Percentiles rank a stretch among this genome's conserved stretches.
Conservation (phyloP, 1,284 basidiomycete species). For the Porphyrellus sp. region DNA sequence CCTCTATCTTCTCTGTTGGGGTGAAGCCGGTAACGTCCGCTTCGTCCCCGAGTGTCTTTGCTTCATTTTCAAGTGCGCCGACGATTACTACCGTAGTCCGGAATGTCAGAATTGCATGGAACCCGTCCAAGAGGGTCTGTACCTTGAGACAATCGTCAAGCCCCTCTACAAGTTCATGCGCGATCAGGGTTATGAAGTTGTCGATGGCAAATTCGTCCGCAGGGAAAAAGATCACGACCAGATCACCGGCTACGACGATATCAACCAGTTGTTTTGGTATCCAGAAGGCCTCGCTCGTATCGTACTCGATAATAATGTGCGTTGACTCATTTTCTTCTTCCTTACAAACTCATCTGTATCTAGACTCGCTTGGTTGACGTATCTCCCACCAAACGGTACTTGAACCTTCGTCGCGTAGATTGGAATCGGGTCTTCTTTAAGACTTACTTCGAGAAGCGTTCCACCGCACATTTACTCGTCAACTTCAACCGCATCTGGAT, state of each 20-base stretch:
- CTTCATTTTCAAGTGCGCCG: constrained; percentile 99
- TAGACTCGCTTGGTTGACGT: constrained; percentile 87
- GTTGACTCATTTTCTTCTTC: constrained; percentile 23
- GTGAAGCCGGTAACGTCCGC: constrained; percentile 95
- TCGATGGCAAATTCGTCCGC: constrained; percentile 93
- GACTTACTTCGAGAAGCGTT: constrained; percentile 94
- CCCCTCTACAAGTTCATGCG: constrained; percentile 95
- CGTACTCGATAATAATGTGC: constrained; percentile 80
- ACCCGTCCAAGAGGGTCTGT: constrained; percentile 93
- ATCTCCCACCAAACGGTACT: constrained; percentile 86
- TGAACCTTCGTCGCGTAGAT: constrained; percentile 86
- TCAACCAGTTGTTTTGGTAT: constrained; percentile 99
- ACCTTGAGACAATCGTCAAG: constrained; percentile 89
- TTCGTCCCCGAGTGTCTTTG: constrained; percentile 97
- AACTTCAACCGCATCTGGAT: constrained; percentile 99
- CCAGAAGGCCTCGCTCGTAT: constrained; percentile 96
- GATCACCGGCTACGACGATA: constrained; percentile 98
- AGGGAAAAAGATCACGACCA: constrained; percentile 94
- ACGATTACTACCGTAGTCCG: constrained; percentile 98
- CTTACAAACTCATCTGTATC: constrained; percentile 8
- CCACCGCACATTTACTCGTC: constrained; percentile 87
- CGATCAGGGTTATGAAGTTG: constrained; percentile 95
- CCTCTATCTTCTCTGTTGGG: constrained; percentile 96
- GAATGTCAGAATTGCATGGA: constrained; percentile 97
- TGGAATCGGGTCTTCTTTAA: constrained; percentile 96